phyloP scores from a whole-genome alignment of 2,329 filamentous ascomycete species.

The Cercospora sp. region DNA sequence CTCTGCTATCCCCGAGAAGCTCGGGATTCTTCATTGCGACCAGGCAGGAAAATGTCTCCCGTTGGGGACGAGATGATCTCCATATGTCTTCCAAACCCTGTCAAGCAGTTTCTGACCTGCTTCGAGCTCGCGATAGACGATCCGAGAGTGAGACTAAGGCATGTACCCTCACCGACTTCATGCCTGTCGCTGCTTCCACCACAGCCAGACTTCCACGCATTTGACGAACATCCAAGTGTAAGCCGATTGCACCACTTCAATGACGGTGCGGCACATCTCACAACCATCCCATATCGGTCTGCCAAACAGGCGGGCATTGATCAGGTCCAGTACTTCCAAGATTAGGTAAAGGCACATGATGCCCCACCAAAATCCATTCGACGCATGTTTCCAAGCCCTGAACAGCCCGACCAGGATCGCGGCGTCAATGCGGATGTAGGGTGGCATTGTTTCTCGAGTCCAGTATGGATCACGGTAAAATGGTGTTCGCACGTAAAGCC shows the following conservation, averaged over 20 bases:
- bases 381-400: background rate
- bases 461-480: background rate
- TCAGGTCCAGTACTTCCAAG: constrained; percentile 1
- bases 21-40: background rate
- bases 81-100: background rate
- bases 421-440: background rate
- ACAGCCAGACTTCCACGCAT: background rate
- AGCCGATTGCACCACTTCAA: background rate
- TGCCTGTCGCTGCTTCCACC: background rate
- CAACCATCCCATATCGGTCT: background rate
- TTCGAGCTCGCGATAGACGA: background rate
- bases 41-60: too few relatives aligned
- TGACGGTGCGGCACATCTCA: background rate
- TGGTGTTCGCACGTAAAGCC: background rate
- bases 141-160: background rate
- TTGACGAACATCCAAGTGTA: background rate
- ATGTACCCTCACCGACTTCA: background rate
- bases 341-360: background rate
- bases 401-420: background rate
- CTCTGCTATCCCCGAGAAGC: background rate
- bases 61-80: background rate
- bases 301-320: background rate
- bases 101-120: background rate
- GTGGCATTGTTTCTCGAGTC: background rate
- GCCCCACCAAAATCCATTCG: background rate